Percentiles rank a stretch among this genome's conserved stretches.
Conservation (phyloP, 2,329 filamentous ascomycete species). For the Fusarium proliferatum region DNA sequence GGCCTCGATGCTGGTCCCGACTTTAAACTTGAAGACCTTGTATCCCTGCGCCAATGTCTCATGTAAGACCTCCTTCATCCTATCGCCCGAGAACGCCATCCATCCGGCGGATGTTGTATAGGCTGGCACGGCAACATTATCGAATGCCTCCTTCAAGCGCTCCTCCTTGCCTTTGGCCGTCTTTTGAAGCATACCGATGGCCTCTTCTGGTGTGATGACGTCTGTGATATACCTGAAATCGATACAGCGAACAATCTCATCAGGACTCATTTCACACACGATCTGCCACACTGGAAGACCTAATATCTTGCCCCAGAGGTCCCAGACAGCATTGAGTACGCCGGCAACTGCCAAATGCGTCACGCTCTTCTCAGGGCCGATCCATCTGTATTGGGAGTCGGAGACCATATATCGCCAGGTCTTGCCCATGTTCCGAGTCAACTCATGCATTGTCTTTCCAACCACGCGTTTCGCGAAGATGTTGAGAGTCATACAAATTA, state of each 20-base stretch:
- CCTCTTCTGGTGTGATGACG: not conserved
- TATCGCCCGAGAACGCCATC: not conserved
- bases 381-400: not conserved
- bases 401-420: conserved; percentile 1
- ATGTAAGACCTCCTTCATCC: not conserved
- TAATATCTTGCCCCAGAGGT: not conserved
- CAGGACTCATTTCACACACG: not conserved
- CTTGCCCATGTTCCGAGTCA: not conserved
- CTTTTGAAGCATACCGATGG: not conserved
- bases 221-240: not conserved
- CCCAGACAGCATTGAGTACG: not conserved
- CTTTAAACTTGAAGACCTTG: not conserved
- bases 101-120: not conserved
- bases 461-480: not conserved
- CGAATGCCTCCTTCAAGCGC: not conserved
- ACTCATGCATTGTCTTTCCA: not conserved
- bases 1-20: not conserved
- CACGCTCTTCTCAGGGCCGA: not conserved
- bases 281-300: not conserved
- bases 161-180: not conserved
- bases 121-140: not conserved
- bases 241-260: not conserved
- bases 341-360: not conserved
- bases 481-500: not conserved
- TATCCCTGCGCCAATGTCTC: not conserved